phyloP scores from a whole-genome alignment of 495 filamentous ascomycete species.

The Haplographium delicatum region DNA sequence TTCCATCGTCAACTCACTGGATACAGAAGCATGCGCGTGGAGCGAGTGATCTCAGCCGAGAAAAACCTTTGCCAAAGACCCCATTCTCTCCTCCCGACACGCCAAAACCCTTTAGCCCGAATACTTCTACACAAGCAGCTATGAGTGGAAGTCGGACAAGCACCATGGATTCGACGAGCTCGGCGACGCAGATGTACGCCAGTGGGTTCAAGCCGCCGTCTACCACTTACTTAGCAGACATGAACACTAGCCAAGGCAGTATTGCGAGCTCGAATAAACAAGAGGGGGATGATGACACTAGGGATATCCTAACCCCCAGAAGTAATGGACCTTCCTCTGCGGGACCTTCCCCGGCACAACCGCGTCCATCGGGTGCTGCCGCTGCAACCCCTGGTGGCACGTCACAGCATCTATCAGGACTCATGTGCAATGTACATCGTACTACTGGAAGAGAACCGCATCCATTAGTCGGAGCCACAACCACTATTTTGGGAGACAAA shows the following conservation, averaged over 20 bases:
- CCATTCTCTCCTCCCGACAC: slow-evolving; percentile 22
- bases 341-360: slow-evolving; percentile 33
- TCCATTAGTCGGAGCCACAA: slow-evolving; percentile 88
- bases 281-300: slow-evolving; percentile 40
- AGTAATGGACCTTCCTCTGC: slow-evolving; percentile 48
- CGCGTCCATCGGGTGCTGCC: slow-evolving; percentile 38
- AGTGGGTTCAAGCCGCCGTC: slow-evolving; percentile 23
- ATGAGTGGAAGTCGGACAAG: slow-evolving; percentile 40
- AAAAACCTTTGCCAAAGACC: slow-evolving; percentile 45
- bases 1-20: neutral
- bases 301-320: slow-evolving; percentile 42
- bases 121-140: slow-evolving; percentile 24
- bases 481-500: slow-evolving; percentile 89
- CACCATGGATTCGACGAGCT: slow-evolving; percentile 56
- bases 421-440: slow-evolving; percentile 88
- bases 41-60: slow-evolving; percentile 43
- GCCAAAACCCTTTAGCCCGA: slow-evolving; percentile 9
- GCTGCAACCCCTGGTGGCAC: slow-evolving; percentile 37
- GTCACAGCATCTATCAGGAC: slow-evolving; percentile 64
- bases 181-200: slow-evolving; percentile 39
- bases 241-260: slow-evolving; percentile 56
- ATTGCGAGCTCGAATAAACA: slow-evolving; percentile 34
- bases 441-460: slow-evolving; percentile 90
- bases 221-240: slow-evolving; percentile 27
- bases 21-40: slow-evolving; percentile 40